These are phyloP conservation scores for Tillandsia leiboldiana DNA, from an alignment of 176 grass and related monocot genomes.

Conservation along the genomic window DNA sequence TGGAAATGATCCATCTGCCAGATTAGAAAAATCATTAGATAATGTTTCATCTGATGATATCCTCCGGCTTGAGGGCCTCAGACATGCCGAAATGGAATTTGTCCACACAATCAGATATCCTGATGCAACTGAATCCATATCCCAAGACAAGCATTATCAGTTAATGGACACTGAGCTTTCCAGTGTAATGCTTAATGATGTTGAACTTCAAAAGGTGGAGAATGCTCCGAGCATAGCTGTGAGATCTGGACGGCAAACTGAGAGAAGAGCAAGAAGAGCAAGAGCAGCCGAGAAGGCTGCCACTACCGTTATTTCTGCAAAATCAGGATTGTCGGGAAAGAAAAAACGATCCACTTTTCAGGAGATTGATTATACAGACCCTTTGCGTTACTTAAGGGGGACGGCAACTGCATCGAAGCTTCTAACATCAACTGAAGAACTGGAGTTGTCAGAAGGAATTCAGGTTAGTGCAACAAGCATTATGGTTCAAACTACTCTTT, in stretches of 20 bases:
- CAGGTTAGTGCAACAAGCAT: slow-evolving; percentile 33
- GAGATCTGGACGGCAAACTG: slow-evolving; percentile 46
- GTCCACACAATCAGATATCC: background rate
- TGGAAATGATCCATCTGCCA: slow-evolving; percentile 12
- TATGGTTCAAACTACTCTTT: background rate
- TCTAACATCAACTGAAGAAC: slow-evolving; percentile 58
- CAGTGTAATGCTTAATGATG: slow-evolving; percentile 35
- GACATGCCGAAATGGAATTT: slow-evolving; percentile 19
- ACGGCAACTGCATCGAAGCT: slow-evolving; percentile 36
- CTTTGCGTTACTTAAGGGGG: slow-evolving; percentile 41
- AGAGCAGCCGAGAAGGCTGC: slow-evolving; percentile 42
- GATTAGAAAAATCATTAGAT: background rate
- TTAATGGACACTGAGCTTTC: slow-evolving; percentile 19
- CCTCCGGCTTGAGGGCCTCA: slow-evolving; percentile 18
- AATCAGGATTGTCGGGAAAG: slow-evolving; percentile 23
- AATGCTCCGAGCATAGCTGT: slow-evolving; percentile 30
- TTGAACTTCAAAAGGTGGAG: slow-evolving; percentile 12
- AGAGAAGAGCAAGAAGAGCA: slow-evolving; percentile 63
- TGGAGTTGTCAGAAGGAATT: slow-evolving; percentile 66
- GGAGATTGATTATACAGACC: slow-evolving; percentile 37
- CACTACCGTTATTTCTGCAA: slow-evolving; percentile 21
- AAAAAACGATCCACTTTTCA: slow-evolving; percentile 41
- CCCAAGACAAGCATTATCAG: slow-evolving; percentile 10
- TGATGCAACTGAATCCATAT: slow-evolving; percentile 6
- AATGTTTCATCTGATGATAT: slow-evolving; percentile 5